A percentile compares a stretch with the other conserved stretches of the same genome.
phyloP scores from a whole-genome alignment of 495 filamentous ascomycete species.

The Cudoniella acicularis region DNA sequence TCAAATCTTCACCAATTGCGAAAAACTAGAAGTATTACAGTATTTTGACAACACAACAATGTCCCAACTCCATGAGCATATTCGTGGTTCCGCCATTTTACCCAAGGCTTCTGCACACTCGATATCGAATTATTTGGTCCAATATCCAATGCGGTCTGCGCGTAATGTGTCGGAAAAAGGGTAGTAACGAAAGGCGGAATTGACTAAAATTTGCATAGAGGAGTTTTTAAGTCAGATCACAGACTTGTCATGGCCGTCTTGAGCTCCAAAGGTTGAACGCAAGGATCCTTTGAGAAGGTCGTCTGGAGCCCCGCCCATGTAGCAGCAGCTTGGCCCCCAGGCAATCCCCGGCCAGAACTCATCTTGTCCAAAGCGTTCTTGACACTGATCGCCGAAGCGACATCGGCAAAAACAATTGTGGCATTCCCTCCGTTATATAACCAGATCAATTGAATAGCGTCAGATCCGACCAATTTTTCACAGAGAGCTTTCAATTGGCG shows the following conservation, averaged over 20 bases:
- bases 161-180: background rate
- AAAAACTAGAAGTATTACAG: no score
- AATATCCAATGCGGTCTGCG: no score
- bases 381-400: constrained; percentile 16
- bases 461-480: constrained; percentile 12
- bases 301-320: constrained; percentile 12
- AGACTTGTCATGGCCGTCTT: background rate
- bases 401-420: constrained; percentile 23
- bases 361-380: constrained; percentile 16
- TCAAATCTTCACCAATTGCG: no score
- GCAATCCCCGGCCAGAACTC: background rate
- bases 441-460: constrained; percentile 22
- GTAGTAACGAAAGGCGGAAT: background rate
- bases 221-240: no score
- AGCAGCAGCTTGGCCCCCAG: constrained; percentile 1
- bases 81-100: no score
- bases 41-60: no score
- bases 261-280: constrained; percentile 1
- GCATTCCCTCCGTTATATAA: constrained; percentile 28
- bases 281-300: constrained; percentile 25
- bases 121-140: no score
- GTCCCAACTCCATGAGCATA: no score
- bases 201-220: no score
- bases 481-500: constrained; percentile 10
- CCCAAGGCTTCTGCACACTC: no score